Evolutionary conservation across 2,329 filamentous ascomycete species (phyloP).

Genomic region (Herpotrichia juniperi): DNA sequence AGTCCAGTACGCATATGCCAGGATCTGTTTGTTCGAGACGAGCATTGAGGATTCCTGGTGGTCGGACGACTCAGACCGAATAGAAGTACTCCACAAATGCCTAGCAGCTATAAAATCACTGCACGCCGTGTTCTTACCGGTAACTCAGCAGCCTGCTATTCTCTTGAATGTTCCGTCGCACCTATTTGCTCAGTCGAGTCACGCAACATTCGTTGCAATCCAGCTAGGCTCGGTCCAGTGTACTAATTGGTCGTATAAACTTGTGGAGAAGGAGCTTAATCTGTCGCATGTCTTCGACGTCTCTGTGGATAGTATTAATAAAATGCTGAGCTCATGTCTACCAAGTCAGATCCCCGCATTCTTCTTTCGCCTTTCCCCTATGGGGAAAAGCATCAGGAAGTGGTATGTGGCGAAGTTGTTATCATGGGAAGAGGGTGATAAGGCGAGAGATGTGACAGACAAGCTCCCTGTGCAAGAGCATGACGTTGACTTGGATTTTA

Average conservation of each 20-base stretch:
- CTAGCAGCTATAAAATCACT: conserved; percentile 7
- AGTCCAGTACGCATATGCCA: conserved; percentile 13
- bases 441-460: not conserved
- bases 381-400: conserved; percentile 10
- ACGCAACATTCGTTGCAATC: conserved; percentile 13
- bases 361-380: conserved; percentile 9
- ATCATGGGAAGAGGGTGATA: not conserved
- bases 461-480: not conserved
- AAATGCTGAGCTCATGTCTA: not conserved
- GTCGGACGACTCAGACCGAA: not conserved
- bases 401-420: conserved; percentile 8
- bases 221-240: conserved; percentile 16
- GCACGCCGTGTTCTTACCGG: conserved; percentile 8
- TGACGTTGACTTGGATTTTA: conserved; percentile 12
- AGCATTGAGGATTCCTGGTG: conserved; percentile 16
- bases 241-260: conserved; percentile 4
- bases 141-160: conserved; percentile 3
- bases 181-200: conserved; percentile 16
- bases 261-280: conserved; percentile 8
- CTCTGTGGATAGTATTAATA: conserved; percentile 1
- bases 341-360: conserved; percentile 11
- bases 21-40: conserved; percentile 12
- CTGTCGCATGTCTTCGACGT: conserved; percentile 8
- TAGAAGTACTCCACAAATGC: conserved; percentile 9
- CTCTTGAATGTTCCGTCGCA: conserved; percentile 14